phyloP scores from a whole-genome alignment of 768 basidiomycete species.

The Fibroporia radiculosa region DNA sequence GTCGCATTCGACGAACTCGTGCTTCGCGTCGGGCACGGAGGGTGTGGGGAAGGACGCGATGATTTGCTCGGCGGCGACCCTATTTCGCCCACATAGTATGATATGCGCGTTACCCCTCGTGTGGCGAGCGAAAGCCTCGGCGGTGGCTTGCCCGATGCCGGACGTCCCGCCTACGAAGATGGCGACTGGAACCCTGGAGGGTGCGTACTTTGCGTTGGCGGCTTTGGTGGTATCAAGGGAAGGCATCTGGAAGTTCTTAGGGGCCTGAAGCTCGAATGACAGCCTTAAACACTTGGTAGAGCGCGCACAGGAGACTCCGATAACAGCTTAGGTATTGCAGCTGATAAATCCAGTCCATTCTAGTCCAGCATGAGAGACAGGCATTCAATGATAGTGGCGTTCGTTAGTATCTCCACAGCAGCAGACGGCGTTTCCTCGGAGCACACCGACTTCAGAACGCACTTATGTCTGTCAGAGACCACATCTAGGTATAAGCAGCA shows the following conservation, averaged over 20 bases:
- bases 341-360: too few species aligned
- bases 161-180: constrained; percentile 28
- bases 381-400: too few species aligned
- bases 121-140: constrained; percentile 34
- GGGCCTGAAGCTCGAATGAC: too few species aligned
- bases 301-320: too few species aligned
- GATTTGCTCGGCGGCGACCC: constrained; percentile 38
- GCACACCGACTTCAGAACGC: too few species aligned
- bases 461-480: too few species aligned
- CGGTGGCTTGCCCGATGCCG: constrained; percentile 36
- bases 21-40: constrained; percentile 9
- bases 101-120: constrained; percentile 44
- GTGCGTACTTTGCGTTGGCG: constrained; percentile 14
- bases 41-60: constrained; percentile 35
- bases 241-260: constrained; percentile 13
- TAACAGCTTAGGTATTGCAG: too few species aligned
- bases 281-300: too few species aligned
- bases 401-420: too few species aligned
- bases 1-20: constrained; percentile 49
- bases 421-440: too few species aligned
- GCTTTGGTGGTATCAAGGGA: constrained; percentile 10
- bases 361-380: too few species aligned
- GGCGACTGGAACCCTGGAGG: constrained; percentile 19
- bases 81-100: constrained; percentile 45
- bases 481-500: too few species aligned